phyloP scores from a whole-genome alignment of 176 grass and related monocot genomes.

The Juncus effusus region DNA sequence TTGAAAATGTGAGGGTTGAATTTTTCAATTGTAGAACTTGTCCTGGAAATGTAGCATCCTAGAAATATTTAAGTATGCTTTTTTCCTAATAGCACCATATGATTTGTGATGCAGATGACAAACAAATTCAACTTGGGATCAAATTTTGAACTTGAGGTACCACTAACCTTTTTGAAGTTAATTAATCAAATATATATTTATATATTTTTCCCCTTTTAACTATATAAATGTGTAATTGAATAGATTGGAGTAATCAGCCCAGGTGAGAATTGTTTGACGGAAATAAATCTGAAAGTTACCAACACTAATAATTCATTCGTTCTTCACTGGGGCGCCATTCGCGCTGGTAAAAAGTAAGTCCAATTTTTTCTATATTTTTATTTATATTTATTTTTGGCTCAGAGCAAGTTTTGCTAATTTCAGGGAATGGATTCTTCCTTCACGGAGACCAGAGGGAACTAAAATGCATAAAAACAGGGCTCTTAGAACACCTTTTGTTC shows the following conservation, averaged over 20 bases:
- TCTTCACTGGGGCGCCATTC: slow-evolving; percentile 87
- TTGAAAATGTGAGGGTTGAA: neutral
- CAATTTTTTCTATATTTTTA: slow-evolving; percentile 13
- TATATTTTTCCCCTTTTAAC: slow-evolving; percentile 12
- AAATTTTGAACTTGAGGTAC: slow-evolving; percentile 77
- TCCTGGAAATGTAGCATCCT: neutral
- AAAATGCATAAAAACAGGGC: slow-evolving; percentile 65
- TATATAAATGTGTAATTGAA: slow-evolving; percentile 24
- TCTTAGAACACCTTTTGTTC: slow-evolving; percentile 68
- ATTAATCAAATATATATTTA: slow-evolving; percentile 13
- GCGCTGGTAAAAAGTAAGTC: slow-evolving; percentile 39
- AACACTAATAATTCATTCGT: slow-evolving; percentile 51
- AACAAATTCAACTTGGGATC: slow-evolving; percentile 66
- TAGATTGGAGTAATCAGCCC: slow-evolving; percentile 52
- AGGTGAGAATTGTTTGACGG: slow-evolving; percentile 23
- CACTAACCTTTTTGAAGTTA: neutral
- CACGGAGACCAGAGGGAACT: slow-evolving; percentile 60
- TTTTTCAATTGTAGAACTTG: slow-evolving; percentile 13
- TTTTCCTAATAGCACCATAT: no score
- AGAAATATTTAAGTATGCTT: no score
- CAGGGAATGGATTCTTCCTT: slow-evolving; percentile 71
- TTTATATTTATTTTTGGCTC: neutral
- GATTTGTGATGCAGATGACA: slow-evolving; percentile 35
- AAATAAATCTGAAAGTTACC: slow-evolving; percentile 57
- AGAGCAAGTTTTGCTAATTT: slow-evolving; percentile 23